Conservation (phyloP, 345 rosid genomes). For the Ailanthus altissimus region DNA sequence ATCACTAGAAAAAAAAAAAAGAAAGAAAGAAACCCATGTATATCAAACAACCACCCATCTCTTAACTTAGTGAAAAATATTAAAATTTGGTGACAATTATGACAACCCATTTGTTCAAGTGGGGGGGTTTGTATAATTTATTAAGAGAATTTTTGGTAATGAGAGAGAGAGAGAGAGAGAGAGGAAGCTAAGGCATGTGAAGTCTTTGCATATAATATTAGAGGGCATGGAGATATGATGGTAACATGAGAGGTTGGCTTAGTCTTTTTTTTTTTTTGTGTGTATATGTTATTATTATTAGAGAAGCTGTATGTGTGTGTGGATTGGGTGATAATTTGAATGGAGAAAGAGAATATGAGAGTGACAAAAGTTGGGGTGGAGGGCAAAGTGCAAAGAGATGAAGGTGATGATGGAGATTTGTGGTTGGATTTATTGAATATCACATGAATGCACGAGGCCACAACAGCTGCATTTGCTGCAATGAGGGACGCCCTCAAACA, state of each 20-base stretch:
- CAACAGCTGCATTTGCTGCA: slow-evolving; percentile 26
- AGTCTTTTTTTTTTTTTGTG: not conserved
- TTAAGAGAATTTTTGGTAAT: slow-evolving; percentile 4
- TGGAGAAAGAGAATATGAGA: not conserved
- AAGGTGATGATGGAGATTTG: slow-evolving; percentile 27
- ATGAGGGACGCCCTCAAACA: slow-evolving; percentile 13
- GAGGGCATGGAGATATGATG: slow-evolving; percentile 22
- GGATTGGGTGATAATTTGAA: slow-evolving; percentile 19
- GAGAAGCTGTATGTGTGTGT: not conserved
- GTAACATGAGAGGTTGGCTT: slow-evolving; percentile 36
- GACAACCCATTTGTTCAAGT: slow-evolving; percentile 25
- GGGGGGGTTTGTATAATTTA: not conserved
- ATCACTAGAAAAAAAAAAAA: slow-evolving; percentile 17
- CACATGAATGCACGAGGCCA: slow-evolving; percentile 59
- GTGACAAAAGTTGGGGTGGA: slow-evolving; percentile 8
- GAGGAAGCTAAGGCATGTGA: slow-evolving; percentile 23
- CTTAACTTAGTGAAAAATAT: slow-evolving; percentile 2
- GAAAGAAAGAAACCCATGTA: too few relatives aligned
- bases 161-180: not conserved
- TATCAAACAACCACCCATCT: not conserved
- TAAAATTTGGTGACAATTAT: slow-evolving; percentile 24
- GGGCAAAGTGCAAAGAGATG: not conserved
- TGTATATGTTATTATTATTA: not conserved
- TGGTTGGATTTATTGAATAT: slow-evolving; percentile 37
- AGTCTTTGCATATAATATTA: slow-evolving; percentile 13